Conservation (phyloP, 1,139 yeast species). For the Zhuliangozyma blackwelliae region DNA sequence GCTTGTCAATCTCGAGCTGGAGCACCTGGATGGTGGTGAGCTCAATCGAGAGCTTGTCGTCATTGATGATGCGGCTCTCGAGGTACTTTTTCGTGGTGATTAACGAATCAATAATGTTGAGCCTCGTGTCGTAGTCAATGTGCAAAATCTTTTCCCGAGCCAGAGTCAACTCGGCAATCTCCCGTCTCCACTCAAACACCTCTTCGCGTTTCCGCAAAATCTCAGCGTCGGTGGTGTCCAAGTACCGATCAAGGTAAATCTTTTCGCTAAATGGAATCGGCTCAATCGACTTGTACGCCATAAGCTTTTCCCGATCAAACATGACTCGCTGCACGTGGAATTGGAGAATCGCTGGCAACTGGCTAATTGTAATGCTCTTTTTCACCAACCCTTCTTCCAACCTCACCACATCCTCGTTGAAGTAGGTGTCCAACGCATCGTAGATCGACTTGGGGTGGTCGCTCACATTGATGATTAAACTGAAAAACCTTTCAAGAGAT, state of each 20-base stretch:
- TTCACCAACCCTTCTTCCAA: slow-evolving; percentile 73
- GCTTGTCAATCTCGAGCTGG: slow-evolving; percentile 20
- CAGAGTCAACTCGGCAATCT: slow-evolving; percentile 41
- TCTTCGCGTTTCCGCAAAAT: slow-evolving; percentile 53
- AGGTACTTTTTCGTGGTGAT: slow-evolving; percentile 56
- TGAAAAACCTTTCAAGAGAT: slow-evolving; percentile 73
- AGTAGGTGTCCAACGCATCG: slow-evolving; percentile 77
- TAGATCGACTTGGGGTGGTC: slow-evolving; percentile 86
- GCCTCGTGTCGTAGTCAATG: slow-evolving; percentile 45
- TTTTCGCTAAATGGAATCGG: slow-evolving; percentile 77
- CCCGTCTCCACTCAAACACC: slow-evolving; percentile 60
- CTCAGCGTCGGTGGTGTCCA: slow-evolving; percentile 64
- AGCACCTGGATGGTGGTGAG: slow-evolving; percentile 10
- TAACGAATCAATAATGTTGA: slow-evolving; percentile 46
- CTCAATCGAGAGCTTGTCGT: slow-evolving; percentile 13
- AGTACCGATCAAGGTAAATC: slow-evolving; percentile 80
- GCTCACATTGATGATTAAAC: slow-evolving; percentile 77
- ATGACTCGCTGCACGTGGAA: slow-evolving; percentile 92
- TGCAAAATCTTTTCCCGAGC: slow-evolving; percentile 39
- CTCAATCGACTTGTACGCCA: slow-evolving; percentile 78
- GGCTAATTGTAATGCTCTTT: slow-evolving; percentile 64
- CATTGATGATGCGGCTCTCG: slow-evolving; percentile 29
- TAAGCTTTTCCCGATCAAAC: slow-evolving; percentile 68
- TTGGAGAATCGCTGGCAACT: slow-evolving; percentile 78
- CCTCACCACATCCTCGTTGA: slow-evolving; percentile 67